A percentile compares a stretch with the other conserved stretches of the same genome.
These are phyloP conservation scores for Spatholobus suberectus DNA, from an alignment of 306 rosid genomes.

Conservation along the genomic window DNA sequence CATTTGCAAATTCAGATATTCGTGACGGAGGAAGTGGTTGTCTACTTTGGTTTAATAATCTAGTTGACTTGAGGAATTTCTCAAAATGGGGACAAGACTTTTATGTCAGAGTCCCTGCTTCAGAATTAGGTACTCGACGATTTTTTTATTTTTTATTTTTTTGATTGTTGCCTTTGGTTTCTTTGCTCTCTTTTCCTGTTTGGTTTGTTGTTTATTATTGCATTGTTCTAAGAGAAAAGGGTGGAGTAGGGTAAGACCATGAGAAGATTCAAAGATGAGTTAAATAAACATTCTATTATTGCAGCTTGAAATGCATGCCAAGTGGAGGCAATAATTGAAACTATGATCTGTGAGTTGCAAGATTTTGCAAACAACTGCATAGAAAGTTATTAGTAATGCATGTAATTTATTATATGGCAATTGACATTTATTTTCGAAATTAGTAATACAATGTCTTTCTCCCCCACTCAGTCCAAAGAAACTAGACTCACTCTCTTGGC, in stretches of 20 bases:
- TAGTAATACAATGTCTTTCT: too few species aligned
- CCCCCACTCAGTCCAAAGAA: too few species aligned
- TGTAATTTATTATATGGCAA: too few species aligned
- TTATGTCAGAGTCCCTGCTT: conserved; percentile 40
- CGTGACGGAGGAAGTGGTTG: not conserved
- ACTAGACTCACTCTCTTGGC: too few species aligned
- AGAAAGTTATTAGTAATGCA: too few species aligned
- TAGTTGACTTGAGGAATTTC: not conserved
- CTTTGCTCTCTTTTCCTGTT: not conserved
- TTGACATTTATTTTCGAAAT: too few species aligned
- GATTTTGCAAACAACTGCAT: too few species aligned
- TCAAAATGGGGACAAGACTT: conserved; percentile 44
- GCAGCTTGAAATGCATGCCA: too few species aligned
- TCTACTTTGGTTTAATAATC: not conserved
- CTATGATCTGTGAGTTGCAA: too few species aligned
- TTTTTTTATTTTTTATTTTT: too few species aligned
- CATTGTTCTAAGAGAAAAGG: not conserved
- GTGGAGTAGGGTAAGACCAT: not conserved
- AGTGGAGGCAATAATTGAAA: too few species aligned
- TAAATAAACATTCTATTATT: too few species aligned
- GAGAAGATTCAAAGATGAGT: not conserved
- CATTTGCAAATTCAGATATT: not conserved
- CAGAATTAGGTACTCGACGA: conserved; percentile 45
- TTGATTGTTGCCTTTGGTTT: not conserved
- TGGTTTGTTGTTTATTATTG: not conserved